Conservation (phyloP, 1,284 basidiomycete species). For the Fomitopsis palustris region DNA sequence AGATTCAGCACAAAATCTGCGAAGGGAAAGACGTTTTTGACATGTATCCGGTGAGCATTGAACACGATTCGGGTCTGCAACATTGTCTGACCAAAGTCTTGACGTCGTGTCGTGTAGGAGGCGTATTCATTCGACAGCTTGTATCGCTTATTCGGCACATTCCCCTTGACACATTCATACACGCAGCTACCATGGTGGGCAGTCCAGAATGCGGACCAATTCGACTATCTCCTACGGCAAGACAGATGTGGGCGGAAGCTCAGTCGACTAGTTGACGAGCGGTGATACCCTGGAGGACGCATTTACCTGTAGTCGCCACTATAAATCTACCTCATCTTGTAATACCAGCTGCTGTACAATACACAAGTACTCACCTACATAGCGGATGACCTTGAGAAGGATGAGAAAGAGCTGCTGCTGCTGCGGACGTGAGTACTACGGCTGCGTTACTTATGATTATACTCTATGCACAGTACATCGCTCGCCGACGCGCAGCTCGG, state of each 20-base stretch:
- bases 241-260: neutral
- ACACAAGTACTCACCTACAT: too few species aligned
- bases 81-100: neutral
- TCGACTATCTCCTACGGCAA: neutral
- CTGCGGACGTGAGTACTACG: too few species aligned
- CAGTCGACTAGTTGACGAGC: neutral
- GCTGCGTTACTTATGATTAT: too few species aligned
- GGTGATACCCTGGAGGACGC: too few species aligned
- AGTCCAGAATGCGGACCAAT: neutral
- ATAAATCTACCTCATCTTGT: neutral
- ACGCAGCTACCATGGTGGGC: neutral
- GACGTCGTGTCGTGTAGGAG: neutral
- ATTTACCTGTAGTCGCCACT: neutral
- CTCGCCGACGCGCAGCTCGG: too few species aligned
- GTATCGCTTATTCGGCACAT: neutral
- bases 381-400: too few species aligned
- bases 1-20: constrained; percentile 60
- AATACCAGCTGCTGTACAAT: neutral
- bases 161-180: neutral
- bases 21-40: constrained; percentile 61
- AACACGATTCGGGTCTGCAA: too few species aligned
- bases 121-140: neutral
- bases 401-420: too few species aligned
- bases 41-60: constrained; percentile 45
- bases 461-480: too few species aligned